Base-by-base conservation (phyloP, 2,329 filamentous ascomycete genomes). In the Aplosporella prunicola region DNA sequence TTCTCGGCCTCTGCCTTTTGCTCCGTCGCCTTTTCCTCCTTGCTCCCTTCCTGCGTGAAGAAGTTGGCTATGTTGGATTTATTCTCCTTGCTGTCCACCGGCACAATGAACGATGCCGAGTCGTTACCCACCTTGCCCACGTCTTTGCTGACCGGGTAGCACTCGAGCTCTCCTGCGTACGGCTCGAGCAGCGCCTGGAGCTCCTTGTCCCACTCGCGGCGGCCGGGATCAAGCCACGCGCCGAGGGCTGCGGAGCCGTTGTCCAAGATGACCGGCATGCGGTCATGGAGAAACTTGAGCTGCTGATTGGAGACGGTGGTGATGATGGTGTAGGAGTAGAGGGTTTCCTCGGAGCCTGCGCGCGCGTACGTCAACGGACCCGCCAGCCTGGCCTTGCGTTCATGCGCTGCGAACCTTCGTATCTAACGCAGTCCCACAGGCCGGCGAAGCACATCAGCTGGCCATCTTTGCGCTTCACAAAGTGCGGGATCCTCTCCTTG, bases 61-160 rank as follows among this genome's bases (percentile, higher is more conserved):
- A 94, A 95, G 51, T 94, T 94, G 30, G 82, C 83, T 57, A 96
- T 96, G 47, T 91, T 95, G 33, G 72, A 78, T 64, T 93, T 95
- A 58, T 95, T 95, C 51, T 88, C 82, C 46, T 76, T 79, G 60
- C 83, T 93, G 50, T 83, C 73, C 22, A 95, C 63, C 0, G 89
- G 89, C 2, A 94, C 67, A 29, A 95, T 72, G 52, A 95, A 94
- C 1, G 71, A 73, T 0, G 85, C 78, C 14, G 83, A 93, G 57
- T 93, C 83, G 49, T 93, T 94, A 5, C 89, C 88, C 0, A 94
- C 88, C 62, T 94, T 96, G 1, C 88, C 88, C 0, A 96, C 89
- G 4, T 91, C 88, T 55, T 85, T 83, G 49, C 72, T 78, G 2
- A 98, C 91, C 0, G 82, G 78, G 54, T 94, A 95, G 36, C 83